Evolutionary conservation across 2,329 filamentous ascomycete genomes (phyloP).

Genomic region (Penicillium vulpinum): DNA sequence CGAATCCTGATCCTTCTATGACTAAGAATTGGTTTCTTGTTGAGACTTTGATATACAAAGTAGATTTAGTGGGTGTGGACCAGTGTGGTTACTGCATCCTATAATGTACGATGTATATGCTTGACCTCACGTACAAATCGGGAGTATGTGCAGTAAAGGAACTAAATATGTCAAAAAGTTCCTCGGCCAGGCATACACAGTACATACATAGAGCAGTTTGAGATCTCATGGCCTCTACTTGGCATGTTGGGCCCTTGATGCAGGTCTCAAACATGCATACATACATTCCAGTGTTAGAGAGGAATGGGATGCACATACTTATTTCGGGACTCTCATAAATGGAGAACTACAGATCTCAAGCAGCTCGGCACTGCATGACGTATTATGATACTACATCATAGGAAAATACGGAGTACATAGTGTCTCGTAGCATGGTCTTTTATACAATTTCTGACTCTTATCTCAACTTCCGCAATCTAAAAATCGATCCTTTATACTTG

Average conservation of each 20-base stretch:
- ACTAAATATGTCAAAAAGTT: background rate
- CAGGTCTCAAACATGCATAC: conserved; percentile 1
- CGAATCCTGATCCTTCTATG: background rate
- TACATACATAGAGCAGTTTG: background rate
- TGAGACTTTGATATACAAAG: background rate
- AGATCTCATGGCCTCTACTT: conserved; percentile 7
- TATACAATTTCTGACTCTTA: background rate
- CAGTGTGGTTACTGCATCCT: background rate
- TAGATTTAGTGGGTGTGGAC: no score
- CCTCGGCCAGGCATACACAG: background rate
- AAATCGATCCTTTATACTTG: background rate
- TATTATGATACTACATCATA: no score
- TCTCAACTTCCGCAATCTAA: background rate
- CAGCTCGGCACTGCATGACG: no score
- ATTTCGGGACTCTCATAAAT: background rate
- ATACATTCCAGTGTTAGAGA: conserved; percentile 10
- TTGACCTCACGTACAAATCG: background rate
- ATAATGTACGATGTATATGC: background rate
- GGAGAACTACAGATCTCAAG: background rate
- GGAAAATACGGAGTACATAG: background rate
- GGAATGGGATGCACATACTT: background rate
- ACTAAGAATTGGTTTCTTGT: background rate
- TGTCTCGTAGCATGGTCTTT: background rate
- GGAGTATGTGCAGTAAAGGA: background rate
- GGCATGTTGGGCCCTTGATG: conserved; percentile 14